Evolutionary conservation across 179 eudicot genomes (phyloP).

Genomic region (Beta corolliflora): DNA sequence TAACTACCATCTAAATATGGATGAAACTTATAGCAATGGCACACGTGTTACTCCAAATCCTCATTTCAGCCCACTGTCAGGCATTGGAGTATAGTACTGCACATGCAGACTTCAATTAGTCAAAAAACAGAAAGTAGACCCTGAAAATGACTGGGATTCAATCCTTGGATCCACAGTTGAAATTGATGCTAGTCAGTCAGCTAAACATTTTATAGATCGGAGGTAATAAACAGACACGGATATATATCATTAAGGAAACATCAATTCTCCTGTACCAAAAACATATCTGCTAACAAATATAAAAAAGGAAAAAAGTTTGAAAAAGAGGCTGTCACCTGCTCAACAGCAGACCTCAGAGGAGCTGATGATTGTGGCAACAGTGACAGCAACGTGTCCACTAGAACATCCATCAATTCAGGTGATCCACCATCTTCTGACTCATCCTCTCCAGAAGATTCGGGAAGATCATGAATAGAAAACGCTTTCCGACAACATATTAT

Average conservation of each 20-base stretch:
- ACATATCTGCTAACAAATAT: background rate
- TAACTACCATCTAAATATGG: background rate
- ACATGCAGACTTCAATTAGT: background rate
- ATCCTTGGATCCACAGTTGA: background rate
- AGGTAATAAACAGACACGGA: too few relatives aligned
- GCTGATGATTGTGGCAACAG: conserved; percentile 88
- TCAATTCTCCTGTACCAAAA: background rate
- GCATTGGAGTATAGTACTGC: background rate
- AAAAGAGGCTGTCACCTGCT: conserved; percentile 55
- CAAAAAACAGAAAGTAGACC: background rate
- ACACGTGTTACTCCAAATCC: background rate
- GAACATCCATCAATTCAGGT: conserved; percentile 81
- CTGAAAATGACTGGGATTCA: background rate
- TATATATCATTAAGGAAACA: background rate
- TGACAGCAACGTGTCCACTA: conserved; percentile 87
- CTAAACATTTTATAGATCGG: too few relatives aligned
- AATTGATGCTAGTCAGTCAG: too few relatives aligned
- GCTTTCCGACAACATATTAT: conserved; percentile 82
- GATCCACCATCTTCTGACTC: conserved; percentile 64
- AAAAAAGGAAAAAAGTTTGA: background rate
- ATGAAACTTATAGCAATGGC: background rate
- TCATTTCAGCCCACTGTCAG: background rate
- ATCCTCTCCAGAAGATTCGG: conserved; percentile 70
- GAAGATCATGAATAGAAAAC: conserved; percentile 58
- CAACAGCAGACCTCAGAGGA: conserved; percentile 83